Evolutionary conservation across 495 filamentous ascomycete genomes (phyloP).

Genomic region (Lasiosphaeriaceae sp.): DNA sequence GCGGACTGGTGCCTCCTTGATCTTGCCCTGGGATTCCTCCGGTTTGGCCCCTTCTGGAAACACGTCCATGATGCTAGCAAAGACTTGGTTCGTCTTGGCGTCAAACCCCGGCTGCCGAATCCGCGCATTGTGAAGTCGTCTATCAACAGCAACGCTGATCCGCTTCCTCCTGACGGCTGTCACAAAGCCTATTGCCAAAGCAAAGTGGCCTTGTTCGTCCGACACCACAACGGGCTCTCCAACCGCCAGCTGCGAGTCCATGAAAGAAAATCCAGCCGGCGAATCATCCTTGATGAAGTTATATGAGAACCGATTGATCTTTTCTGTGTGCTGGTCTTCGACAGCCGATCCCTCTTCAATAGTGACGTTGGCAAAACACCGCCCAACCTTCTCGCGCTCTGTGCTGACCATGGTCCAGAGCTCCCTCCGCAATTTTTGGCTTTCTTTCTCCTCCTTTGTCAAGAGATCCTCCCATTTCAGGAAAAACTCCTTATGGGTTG

Average conservation of each 20-base stretch:
- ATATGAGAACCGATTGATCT: slow-evolving; percentile 89
- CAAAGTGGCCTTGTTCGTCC: slow-evolving; percentile 91
- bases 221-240: slow-evolving; percentile 96
- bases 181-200: slow-evolving; percentile 87
- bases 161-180: slow-evolving; percentile 65
- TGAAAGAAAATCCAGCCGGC: slow-evolving; percentile 64
- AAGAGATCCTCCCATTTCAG: slow-evolving; percentile 89
- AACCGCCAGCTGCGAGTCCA: slow-evolving; percentile 82
- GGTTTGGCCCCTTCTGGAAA: slow-evolving; percentile 47
- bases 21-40: slow-evolving; percentile 44
- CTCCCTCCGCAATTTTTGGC: slow-evolving; percentile 77
- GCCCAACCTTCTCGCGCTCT: slow-evolving; percentile 81
- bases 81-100: slow-evolving; percentile 70
- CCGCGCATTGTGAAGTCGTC: slow-evolving; percentile 79
- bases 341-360: slow-evolving; percentile 71
- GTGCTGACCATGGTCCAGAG: slow-evolving; percentile 92
- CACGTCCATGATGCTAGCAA: slow-evolving; percentile 89
- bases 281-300: slow-evolving; percentile 67
- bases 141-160: slow-evolving; percentile 85
- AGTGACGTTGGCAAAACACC: slow-evolving; percentile 60
- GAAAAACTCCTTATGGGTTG: slow-evolving; percentile 76
- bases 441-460: slow-evolving; percentile 88
- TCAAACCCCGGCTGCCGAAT: slow-evolving; percentile 73
- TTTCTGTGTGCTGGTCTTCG: slow-evolving; percentile 62
- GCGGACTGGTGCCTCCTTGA: slow-evolving; percentile 52